These are phyloP conservation scores for Eutypella sp. DNA, from an alignment of 2,329 filamentous ascomycete species.

Conservation along the genomic window DNA sequence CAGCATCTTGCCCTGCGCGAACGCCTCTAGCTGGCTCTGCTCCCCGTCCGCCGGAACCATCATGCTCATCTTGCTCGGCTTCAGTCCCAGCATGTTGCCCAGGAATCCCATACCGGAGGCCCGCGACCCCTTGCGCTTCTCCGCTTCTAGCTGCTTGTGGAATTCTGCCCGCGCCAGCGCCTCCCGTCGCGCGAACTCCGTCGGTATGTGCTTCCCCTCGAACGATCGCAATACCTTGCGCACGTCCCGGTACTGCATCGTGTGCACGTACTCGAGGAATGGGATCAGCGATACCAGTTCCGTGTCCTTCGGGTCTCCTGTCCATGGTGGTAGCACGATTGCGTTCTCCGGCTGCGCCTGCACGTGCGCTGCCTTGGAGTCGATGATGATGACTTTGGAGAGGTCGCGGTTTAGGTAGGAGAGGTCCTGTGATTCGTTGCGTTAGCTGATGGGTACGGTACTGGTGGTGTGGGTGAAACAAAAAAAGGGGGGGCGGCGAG, in stretches of 20 bases:
- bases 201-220: conserved; percentile 81
- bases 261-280: conserved; percentile 95
- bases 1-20: conserved; percentile 93
- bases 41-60: conserved; percentile 61
- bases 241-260: conserved; percentile 86
- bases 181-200: conserved; percentile 85
- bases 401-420: conserved; percentile 94
- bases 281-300: conserved; percentile 86
- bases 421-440: conserved; percentile 80
- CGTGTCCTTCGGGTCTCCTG: conserved; percentile 74
- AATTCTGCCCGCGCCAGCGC: conserved; percentile 81
- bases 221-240: conserved; percentile 83
- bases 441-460: no score
- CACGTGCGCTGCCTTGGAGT: conserved; percentile 78
- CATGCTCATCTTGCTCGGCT: conserved; percentile 60
- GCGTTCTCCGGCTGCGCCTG: conserved; percentile 94
- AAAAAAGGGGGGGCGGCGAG: no score
- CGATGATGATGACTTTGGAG: conserved; percentile 90
- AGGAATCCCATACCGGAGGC: conserved; percentile 63
- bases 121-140: conserved; percentile 54
- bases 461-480: no score
- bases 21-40: conserved; percentile 66
- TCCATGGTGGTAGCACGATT: conserved; percentile 87
- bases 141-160: conserved; percentile 67
- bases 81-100: conserved; percentile 71